Evolutionary conservation across 1,284 basidiomycete species (phyloP), one percentile per base, ranked within the genome.

Genomic region (Tranzscheliella williamsii): DNA sequence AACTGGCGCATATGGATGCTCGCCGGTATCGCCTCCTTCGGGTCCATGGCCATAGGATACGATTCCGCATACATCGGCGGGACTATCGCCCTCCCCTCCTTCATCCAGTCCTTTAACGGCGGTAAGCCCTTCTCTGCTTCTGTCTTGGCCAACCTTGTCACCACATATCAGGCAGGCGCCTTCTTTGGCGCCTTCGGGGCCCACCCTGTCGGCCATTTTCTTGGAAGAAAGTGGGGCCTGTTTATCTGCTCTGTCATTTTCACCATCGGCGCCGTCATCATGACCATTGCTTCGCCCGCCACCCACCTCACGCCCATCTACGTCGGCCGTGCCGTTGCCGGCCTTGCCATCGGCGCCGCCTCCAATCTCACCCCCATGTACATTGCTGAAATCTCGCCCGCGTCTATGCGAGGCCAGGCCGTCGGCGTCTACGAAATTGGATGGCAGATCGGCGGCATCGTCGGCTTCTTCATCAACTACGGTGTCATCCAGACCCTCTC

Each of bases 401-500:
- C 82, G 7, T 79, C 81, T 0, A 82, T 83, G 47, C 79, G 82
- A 30, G 83, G 83, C 34, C 78, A 80, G 29, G 73, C 83, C 6
- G 79, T 83, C 42, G 83, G 83, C 24, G 52, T 84, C 38, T 83
- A 82, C 67, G 83, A 84, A 45, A 72, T 83, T 23, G 71, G 75
- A 6, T 67, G 73, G 60, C 80, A 81, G 49, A 67, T 79, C 44
- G 79, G 79, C 17, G 75, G 66, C 13, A 48, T 81, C 23, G 68
- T 78, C 24, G 79, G 82, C 17, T 64, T 57, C 41, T 66, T 43
- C 16, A 48, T 50, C 57, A 65, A 75, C 71, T 83, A 82, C 61
- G 82, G 82, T 23, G 80, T 82, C 23, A 76, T 72, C 15, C 63
- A 78, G 33, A 78, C 80, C 33, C 70, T 83, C 24, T 54, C 77